phyloP scores from a whole-genome alignment of 768 basidiomycete genomes.

The Rhodotorula toruloides region DNA sequence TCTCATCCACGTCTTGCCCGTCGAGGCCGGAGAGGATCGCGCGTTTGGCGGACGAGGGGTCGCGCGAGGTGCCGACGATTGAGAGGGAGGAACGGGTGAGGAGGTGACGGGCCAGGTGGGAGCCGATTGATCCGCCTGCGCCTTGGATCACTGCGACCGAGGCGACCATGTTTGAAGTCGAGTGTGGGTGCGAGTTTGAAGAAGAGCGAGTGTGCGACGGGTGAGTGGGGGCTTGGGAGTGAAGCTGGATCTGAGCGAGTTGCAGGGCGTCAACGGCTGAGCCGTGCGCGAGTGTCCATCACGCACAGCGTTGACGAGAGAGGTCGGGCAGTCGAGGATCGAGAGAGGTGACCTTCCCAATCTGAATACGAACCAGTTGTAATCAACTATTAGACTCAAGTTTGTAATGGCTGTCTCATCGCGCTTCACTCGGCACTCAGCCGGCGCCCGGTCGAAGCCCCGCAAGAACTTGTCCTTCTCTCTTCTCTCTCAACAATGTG shows the following conservation, averaged over 20 bases:
- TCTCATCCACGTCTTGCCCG: slow-evolving; percentile 30
- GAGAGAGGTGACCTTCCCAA: no score
- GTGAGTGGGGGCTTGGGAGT: no score
- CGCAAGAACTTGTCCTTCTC: not conserved
- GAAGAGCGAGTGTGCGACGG: not conserved
- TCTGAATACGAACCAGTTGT: no score
- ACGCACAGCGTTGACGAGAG: no score
- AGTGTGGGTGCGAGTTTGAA: not conserved
- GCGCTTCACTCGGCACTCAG: no score
- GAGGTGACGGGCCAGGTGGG: slow-evolving; percentile 44
- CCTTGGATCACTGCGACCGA: slow-evolving; percentile 41
- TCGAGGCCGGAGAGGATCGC: slow-evolving; percentile 38
- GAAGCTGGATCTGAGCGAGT: no score
- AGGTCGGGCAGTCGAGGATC: no score
- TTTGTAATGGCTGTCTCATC: not conserved
- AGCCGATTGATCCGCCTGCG: slow-evolving; percentile 17
- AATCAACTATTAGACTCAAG: no score
- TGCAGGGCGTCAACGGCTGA: no score
- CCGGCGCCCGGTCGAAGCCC: no score
- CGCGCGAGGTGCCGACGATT: slow-evolving; percentile 48
- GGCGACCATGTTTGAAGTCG: not conserved
- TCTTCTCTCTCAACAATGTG: not conserved
- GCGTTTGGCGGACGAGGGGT: slow-evolving; percentile 39
- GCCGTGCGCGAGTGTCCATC: no score
- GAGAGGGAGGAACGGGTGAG: slow-evolving; percentile 45